Evolutionary conservation across 2,329 filamentous ascomycete species (phyloP).

Genomic region (Rutstroemia sp.): DNA sequence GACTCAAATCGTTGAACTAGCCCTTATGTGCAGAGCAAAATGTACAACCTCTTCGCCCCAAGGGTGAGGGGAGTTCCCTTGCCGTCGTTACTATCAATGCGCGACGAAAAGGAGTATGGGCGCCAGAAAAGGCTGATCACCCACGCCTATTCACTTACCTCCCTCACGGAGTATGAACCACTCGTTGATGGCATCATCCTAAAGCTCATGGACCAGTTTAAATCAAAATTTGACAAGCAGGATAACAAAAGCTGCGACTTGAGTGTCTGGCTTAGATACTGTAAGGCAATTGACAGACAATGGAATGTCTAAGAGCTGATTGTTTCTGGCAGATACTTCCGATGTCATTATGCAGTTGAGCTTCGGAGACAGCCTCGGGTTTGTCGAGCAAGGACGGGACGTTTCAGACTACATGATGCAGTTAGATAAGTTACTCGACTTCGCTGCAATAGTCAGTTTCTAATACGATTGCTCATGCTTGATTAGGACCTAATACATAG

Average conservation of each 20-base stretch:
- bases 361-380: conserved; percentile 10
- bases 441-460: background rate
- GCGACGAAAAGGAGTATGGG: background rate
- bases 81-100: background rate
- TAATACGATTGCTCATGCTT: background rate
- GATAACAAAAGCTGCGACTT: background rate
- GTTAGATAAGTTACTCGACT: background rate
- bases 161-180: conserved; percentile 35
- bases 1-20: background rate
- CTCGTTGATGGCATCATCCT: conserved; percentile 29
- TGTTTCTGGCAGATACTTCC: conserved; percentile 4
- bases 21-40: background rate
- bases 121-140: background rate
- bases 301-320: too few species aligned
- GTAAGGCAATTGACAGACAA: background rate
- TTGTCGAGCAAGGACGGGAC: conserved; percentile 11
- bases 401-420: background rate
- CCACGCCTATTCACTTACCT: conserved; percentile 10
- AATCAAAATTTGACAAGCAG: background rate
- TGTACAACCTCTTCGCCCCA: background rate
- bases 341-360: conserved; percentile 13
- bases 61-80: background rate
- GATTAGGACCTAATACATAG: background rate
- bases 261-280: background rate
- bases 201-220: background rate